phyloP scores from a whole-genome alignment of 1,284 basidiomycete genomes.

The Entoloma clypeatum region DNA sequence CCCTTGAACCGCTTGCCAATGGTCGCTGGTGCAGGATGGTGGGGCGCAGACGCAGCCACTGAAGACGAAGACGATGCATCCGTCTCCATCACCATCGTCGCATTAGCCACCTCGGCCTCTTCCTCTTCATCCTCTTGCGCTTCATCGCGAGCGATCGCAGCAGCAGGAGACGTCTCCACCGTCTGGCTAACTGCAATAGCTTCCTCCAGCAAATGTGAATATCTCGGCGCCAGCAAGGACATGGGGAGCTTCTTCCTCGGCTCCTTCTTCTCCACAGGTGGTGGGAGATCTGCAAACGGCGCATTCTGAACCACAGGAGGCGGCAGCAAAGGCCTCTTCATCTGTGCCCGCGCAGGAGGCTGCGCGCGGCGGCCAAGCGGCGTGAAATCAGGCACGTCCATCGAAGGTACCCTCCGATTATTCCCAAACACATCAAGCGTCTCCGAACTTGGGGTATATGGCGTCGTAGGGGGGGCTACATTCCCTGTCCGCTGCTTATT shows the following conservation, averaged over 20 bases:
- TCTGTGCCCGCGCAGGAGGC: slow-evolving; percentile 20
- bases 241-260: slow-evolving; percentile 30
- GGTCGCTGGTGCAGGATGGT: slow-evolving; percentile 18
- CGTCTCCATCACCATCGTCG: neutral
- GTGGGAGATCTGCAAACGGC: slow-evolving; percentile 30
- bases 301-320: slow-evolving; percentile 24
- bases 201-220: slow-evolving; percentile 55
- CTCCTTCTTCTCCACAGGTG: slow-evolving; percentile 15
- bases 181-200: slow-evolving; percentile 34
- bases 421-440: slow-evolving; percentile 5
- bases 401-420: slow-evolving; percentile 22
- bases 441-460: slow-evolving; percentile 24
- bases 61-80: neutral
- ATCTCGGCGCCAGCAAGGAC: slow-evolving; percentile 47
- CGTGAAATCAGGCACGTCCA: slow-evolving; percentile 51
- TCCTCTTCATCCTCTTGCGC: slow-evolving; percentile 1
- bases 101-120: neutral
- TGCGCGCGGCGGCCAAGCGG: slow-evolving; percentile 34
- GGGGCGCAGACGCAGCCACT: neutral
- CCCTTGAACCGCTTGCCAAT: slow-evolving; percentile 44
- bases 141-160: neutral
- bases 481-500: slow-evolving; percentile 59
- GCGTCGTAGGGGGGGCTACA: slow-evolving; percentile 49
- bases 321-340: slow-evolving; percentile 25
- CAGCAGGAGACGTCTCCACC: slow-evolving; percentile 1